Percentiles rank a stretch among this genome's conserved stretches.
Conservation (phyloP, 208 protist species). For the Sergeia podlipaevii region DNA sequence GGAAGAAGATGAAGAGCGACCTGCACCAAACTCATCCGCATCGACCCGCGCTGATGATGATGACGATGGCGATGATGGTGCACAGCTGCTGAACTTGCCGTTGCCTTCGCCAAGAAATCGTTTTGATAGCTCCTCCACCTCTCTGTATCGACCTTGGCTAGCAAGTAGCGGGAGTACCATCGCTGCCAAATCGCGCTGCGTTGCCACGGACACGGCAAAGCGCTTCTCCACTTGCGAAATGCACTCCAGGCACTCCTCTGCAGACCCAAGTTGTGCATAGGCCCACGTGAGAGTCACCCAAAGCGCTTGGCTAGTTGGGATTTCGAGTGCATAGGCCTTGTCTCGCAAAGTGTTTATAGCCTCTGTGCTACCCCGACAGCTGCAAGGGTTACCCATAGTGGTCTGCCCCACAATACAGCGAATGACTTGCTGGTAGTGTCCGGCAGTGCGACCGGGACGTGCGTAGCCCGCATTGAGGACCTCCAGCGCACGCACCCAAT, state of each 20-base stretch:
- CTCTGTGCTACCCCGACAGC: not conserved
- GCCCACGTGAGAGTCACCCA: conserved; percentile 80
- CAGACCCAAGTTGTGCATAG: conserved; percentile 41
- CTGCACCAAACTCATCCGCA: not conserved
- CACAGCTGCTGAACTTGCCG: not conserved
- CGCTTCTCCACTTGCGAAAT: conserved; percentile 48
- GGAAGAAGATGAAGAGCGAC: not conserved
- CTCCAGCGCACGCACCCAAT: conserved; percentile 81
- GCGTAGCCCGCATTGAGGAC: conserved; percentile 72
- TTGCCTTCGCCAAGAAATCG: conserved; percentile 20
- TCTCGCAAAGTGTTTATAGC: conserved; percentile 60
- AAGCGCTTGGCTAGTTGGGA: conserved; percentile 45
- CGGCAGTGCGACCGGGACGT: conserved; percentile 44
- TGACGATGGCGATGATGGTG: not conserved
- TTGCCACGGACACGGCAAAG: conserved; percentile 37
- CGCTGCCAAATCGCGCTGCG: conserved; percentile 61
- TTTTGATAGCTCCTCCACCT: conserved; percentile 30
- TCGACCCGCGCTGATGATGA: not conserved
- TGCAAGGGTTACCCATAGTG: not conserved
- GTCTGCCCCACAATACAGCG: conserved; percentile 51
- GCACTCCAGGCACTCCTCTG: conserved; percentile 48
- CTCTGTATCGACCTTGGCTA: conserved; percentile 32
- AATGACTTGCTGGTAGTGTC: conserved; percentile 73
- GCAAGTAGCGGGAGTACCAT: conserved; percentile 59
- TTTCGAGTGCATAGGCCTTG: conserved; percentile 59